Evolutionary conservation across 2,329 filamentous ascomycete species (phyloP).

Genomic region (Phialophora macrospora): DNA sequence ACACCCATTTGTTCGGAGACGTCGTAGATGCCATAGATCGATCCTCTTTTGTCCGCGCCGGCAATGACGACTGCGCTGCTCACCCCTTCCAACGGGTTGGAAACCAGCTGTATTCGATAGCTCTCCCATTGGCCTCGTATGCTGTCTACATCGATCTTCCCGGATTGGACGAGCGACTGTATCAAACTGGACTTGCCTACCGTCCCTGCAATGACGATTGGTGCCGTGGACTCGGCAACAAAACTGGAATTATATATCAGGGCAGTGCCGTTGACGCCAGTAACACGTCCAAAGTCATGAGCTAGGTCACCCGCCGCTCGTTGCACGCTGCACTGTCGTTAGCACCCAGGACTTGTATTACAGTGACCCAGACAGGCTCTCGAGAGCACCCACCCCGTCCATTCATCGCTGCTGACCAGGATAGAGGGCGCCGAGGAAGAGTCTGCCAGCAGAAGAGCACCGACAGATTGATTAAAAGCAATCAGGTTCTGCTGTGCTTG

Average conservation of each 20-base stretch:
- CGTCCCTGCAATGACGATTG: slow-evolving; percentile 70
- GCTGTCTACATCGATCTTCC: slow-evolving; percentile 62
- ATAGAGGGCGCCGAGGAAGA: slow-evolving; percentile 44
- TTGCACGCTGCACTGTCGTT: slow-evolving; percentile 59
- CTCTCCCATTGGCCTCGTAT: slow-evolving; percentile 72
- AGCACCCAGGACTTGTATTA: not conserved
- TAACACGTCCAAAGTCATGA: slow-evolving; percentile 72
- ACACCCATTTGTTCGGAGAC: slow-evolving; percentile 75
- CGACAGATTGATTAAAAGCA: slow-evolving; percentile 14
- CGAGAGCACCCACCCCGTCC: slow-evolving; percentile 55
- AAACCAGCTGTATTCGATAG: slow-evolving; percentile 65
- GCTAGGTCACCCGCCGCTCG: slow-evolving; percentile 71
- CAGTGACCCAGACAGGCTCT: not conserved
- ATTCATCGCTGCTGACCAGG: slow-evolving; percentile 63
- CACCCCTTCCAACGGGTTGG: slow-evolving; percentile 62
- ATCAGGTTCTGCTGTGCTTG: slow-evolving; percentile 12
- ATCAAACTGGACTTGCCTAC: slow-evolving; percentile 68
- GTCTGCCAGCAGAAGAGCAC: slow-evolving; percentile 17
- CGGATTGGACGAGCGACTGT: slow-evolving; percentile 60
- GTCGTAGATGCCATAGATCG: slow-evolving; percentile 73
- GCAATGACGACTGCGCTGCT: slow-evolving; percentile 68
- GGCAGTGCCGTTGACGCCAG: slow-evolving; percentile 65
- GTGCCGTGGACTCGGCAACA: slow-evolving; percentile 51
- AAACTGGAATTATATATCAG: slow-evolving; percentile 59
- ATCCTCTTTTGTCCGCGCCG: slow-evolving; percentile 69